These are phyloP conservation scores for Bodo saltans DNA, from an alignment of 78 protist genomes.

Conservation along the genomic window DNA sequence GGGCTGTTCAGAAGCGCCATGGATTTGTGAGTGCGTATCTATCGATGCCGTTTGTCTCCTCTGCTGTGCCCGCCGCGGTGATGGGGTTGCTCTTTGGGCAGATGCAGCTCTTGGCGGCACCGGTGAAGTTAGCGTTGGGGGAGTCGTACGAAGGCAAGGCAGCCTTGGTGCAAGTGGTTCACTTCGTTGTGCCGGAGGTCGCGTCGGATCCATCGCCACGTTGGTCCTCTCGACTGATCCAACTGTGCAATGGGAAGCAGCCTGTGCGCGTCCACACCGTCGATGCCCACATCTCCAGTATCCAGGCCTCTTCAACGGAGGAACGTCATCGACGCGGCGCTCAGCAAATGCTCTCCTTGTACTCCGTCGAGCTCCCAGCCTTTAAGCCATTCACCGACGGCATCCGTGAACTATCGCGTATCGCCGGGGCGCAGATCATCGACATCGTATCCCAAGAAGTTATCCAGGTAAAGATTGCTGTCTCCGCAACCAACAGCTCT, in stretches of 20 bases:
- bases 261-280: not conserved
- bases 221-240: not conserved
- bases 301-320: too few species aligned
- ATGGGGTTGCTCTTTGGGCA: constrained; percentile 39
- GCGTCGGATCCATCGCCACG: not conserved
- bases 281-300: too few species aligned
- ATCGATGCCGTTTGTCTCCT: constrained; percentile 26
- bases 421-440: not conserved
- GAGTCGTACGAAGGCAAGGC: not conserved
- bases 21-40: constrained; percentile 23
- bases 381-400: not conserved
- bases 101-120: constrained; percentile 25
- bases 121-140: not conserved
- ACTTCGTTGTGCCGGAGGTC: not conserved
- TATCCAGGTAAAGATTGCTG: not conserved
- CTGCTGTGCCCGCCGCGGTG: constrained; percentile 37
- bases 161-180: not conserved
- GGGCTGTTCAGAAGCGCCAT: not conserved
- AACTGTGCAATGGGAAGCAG: not conserved
- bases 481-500: not conserved
- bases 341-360: too few species aligned
- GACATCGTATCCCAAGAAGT: not conserved
- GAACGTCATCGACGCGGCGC: too few species aligned
- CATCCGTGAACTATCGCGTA: not conserved
- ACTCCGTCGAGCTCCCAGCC: not conserved